These are phyloP conservation scores for Boletus rubescentipes DNA, from an alignment of 768 basidiomycete genomes.

Conservation along the genomic window DNA sequence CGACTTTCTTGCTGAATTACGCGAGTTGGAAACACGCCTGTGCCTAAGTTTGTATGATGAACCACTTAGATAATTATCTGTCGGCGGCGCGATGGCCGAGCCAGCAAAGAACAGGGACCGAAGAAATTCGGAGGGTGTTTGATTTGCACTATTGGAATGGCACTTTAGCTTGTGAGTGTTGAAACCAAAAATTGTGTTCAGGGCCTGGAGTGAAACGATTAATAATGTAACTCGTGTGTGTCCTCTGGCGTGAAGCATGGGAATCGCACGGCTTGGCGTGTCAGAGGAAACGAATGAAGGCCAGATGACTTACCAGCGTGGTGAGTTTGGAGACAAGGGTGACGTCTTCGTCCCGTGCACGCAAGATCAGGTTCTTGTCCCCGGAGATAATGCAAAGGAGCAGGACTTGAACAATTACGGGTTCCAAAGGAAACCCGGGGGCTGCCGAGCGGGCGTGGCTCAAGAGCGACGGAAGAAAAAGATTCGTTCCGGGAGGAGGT, in stretches of 20 bases:
- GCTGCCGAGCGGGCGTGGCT: slow-evolving; percentile 43
- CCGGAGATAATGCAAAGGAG: slow-evolving; percentile 64
- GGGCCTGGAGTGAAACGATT: slow-evolving; percentile 41
- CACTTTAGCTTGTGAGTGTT: slow-evolving; percentile 58
- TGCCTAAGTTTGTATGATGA: slow-evolving; percentile 18
- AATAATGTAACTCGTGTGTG: background rate
- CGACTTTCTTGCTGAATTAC: slow-evolving; percentile 18
- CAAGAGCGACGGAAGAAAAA: slow-evolving; percentile 52
- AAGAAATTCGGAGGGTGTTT: slow-evolving; percentile 32
- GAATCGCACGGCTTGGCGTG: slow-evolving; percentile 5
- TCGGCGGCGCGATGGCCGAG: slow-evolving; percentile 16
- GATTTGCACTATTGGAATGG: slow-evolving; percentile 22
- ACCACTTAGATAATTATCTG: slow-evolving; percentile 11
- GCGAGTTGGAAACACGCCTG: slow-evolving; percentile 20
- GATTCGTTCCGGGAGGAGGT: slow-evolving; percentile 41
- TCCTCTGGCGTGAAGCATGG: background rate
- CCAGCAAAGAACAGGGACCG: slow-evolving; percentile 38
- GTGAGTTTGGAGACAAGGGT: slow-evolving; percentile 55
- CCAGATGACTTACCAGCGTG: slow-evolving; percentile 43
- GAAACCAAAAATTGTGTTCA: slow-evolving; percentile 59
- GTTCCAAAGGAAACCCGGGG: slow-evolving; percentile 56
- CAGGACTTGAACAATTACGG: slow-evolving; percentile 62
- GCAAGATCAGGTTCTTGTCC: slow-evolving; percentile 61
- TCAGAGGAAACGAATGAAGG: background rate
- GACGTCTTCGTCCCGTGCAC: slow-evolving; percentile 66